Evolutionary conservation across 164 flowering plant species (phyloP).

Genomic region (Berberis vulgaris): DNA sequence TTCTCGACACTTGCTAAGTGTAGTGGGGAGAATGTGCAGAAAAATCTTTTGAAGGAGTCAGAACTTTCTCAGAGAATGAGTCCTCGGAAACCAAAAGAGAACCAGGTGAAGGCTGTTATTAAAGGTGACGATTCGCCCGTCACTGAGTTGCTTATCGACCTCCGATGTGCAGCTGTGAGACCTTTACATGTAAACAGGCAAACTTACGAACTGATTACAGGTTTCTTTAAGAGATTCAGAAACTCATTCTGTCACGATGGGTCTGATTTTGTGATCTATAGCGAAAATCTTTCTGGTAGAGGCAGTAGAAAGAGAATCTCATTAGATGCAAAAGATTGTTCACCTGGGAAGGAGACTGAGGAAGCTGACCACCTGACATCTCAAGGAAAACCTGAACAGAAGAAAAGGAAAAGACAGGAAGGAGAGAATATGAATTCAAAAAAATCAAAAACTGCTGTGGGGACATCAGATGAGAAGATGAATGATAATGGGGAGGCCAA

Average conservation of each 20-base stretch:
- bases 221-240: conserved; percentile 49
- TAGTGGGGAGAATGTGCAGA: conserved; percentile 26
- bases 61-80: conserved; percentile 3
- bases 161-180: conserved; percentile 39
- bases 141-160: conserved; percentile 38
- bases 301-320: conserved; percentile 11
- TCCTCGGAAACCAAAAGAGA: conserved; percentile 7
- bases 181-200: conserved; percentile 28
- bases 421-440: conserved; percentile 10
- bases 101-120: conserved; percentile 3
- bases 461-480: conserved; percentile 2
- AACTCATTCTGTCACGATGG: conserved; percentile 32
- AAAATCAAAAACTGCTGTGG: conserved; percentile 6
- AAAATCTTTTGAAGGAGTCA: conserved; percentile 20
- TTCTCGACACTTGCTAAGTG: conserved; percentile 6
- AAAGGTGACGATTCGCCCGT: conserved; percentile 24
- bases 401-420: conserved; percentile 27
- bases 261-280: conserved; percentile 12
- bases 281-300: conserved; percentile 12
- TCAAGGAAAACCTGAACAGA: conserved; percentile 7
- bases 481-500: conserved; percentile 7
- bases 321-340: conserved; percentile 5
- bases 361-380: conserved; percentile 9
- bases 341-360: conserved; percentile 4
- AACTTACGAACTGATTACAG: conserved; percentile 21